Evolutionary conservation across 2,329 filamentous ascomycete species (phyloP), one percentile per base, ranked within the genome.

Genomic region (Biscogniauxia mediterranea): DNA sequence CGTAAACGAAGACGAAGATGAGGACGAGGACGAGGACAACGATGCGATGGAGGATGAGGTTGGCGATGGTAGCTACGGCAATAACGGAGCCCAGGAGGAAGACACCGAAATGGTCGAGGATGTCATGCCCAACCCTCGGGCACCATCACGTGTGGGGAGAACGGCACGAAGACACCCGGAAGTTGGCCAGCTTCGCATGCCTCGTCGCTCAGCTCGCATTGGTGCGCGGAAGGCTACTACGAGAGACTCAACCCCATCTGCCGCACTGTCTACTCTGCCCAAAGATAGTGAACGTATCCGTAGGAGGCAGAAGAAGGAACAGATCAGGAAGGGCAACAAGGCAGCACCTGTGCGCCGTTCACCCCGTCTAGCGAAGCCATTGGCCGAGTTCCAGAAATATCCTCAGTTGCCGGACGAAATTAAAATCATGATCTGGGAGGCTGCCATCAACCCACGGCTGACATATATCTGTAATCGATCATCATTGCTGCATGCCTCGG

Each of bases 361-460:
- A 17, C 52, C 67, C 9, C 66, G 71, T 8, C 60, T 74, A 2
- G 54, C 62, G 9, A 74, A 72, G 57, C 71, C 73, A 3, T 66
- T 72, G 11, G 68, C 67, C 6, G 57, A 67, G 9, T 74, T 74
- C 59, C 64, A 69, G 52, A 68, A 66, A 23, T 75, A 68, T 60
- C 7, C 59, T 2, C 51, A 67, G 1, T 63, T 75, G 8, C 71
- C 71, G 5, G 1, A 32, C 5, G 73, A 75, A 57, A 55, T 75
- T 7, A 62, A 69, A 61, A 61, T 73, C 19, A 67, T 73, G 66
- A 62, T 74, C 17, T 75, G 71, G 71, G 70, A 74, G 58, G 67
- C 67, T 13, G 69, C 68, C 8, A 60, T 72, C 7, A 57, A 61
- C 11, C 68, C 72, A 13, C 69, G 73, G 21, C 49, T 71, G 13